These are phyloP conservation scores for Trichoderma pleuroti DNA, from an alignment of 2,329 filamentous ascomycete genomes.

Conservation along the genomic window DNA sequence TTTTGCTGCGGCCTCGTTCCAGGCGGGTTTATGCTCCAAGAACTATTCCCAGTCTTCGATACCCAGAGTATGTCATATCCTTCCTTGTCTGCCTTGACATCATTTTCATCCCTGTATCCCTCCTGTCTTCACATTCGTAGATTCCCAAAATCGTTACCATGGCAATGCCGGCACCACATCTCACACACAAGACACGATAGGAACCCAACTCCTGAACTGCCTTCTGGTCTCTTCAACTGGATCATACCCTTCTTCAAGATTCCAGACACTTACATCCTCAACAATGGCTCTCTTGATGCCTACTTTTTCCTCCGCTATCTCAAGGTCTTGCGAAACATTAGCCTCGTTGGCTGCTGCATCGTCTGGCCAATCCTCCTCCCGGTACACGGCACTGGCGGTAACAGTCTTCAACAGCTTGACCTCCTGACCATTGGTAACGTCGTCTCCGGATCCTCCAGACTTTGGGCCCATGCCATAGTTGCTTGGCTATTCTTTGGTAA, in stretches of 20 bases:
- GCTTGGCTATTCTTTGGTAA: slow-evolving; percentile 70
- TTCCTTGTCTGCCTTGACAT: neutral
- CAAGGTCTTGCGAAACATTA: slow-evolving; percentile 71
- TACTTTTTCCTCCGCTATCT: slow-evolving; percentile 80
- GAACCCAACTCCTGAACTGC: slow-evolving; percentile 57
- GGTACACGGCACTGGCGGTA: slow-evolving; percentile 79
- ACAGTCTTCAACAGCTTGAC: slow-evolving; percentile 63
- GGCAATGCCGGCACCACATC: neutral
- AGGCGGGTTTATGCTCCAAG: slow-evolving; percentile 55
- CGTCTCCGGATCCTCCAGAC: slow-evolving; percentile 54
- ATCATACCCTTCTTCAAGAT: slow-evolving; percentile 62
- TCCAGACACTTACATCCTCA: slow-evolving; percentile 75
- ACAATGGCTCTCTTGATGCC: slow-evolving; percentile 87
- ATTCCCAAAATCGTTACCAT: neutral
- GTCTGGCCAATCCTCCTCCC: slow-evolving; percentile 87
- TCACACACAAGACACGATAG: slow-evolving; percentile 30
- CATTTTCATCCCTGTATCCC: neutral
- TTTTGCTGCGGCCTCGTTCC: slow-evolving; percentile 44
- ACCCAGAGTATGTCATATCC: slow-evolving; percentile 34
- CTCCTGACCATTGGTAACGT: slow-evolving; percentile 78
- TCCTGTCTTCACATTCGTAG: neutral
- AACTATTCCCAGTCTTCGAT: slow-evolving; percentile 46
- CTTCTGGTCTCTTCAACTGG: slow-evolving; percentile 65
- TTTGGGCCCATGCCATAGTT: slow-evolving; percentile 78
- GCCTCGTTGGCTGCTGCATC: slow-evolving; percentile 76